Conservation (phyloP, 1,284 basidiomycete species). For the Ceratobasidium sp. region DNA sequence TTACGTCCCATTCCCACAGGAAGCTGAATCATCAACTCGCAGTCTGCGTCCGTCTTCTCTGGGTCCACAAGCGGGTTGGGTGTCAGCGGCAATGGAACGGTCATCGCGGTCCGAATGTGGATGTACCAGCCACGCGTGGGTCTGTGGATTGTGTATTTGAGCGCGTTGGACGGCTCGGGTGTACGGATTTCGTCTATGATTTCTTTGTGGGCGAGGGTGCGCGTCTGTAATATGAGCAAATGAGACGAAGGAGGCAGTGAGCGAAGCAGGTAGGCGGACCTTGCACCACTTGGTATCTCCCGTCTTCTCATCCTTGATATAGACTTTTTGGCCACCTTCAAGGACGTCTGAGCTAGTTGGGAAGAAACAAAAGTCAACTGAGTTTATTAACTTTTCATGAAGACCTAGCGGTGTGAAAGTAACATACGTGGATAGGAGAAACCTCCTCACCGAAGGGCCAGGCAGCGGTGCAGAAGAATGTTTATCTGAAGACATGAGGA, state of each 20-base stretch:
- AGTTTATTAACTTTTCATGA: background rate
- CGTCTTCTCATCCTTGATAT: conserved; percentile 26
- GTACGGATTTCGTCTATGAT: conserved; percentile 32
- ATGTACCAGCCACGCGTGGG: conserved; percentile 40
- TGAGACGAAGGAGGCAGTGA: background rate
- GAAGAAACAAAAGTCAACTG: conserved; percentile 13
- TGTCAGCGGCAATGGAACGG: conserved; percentile 10
- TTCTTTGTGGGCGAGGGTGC: conserved; percentile 30
- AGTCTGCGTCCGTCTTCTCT: conserved; percentile 22
- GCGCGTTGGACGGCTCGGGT: conserved; percentile 9
- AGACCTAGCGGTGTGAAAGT: too few relatives aligned
- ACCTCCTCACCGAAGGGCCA: background rate
- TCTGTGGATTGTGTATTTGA: conserved; percentile 28
- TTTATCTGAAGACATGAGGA: conserved; percentile 7
- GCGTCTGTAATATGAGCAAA: conserved; percentile 12
- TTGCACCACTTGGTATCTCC: conserved; percentile 37
- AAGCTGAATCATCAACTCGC: conserved; percentile 15
- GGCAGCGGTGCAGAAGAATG: background rate
- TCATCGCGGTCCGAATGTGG: background rate
- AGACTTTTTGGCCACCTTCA: conserved; percentile 33
- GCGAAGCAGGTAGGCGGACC: background rate
- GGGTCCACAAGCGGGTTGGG: conserved; percentile 15
- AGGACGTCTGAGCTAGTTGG: conserved; percentile 26
- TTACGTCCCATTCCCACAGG: background rate
- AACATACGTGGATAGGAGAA: conserved; percentile 30